A percentile compares a stretch with the other conserved stretches of the same genome.
phyloP scores from a whole-genome alignment of 2,329 filamentous ascomycete genomes.

The Colletotrichum magnum region DNA sequence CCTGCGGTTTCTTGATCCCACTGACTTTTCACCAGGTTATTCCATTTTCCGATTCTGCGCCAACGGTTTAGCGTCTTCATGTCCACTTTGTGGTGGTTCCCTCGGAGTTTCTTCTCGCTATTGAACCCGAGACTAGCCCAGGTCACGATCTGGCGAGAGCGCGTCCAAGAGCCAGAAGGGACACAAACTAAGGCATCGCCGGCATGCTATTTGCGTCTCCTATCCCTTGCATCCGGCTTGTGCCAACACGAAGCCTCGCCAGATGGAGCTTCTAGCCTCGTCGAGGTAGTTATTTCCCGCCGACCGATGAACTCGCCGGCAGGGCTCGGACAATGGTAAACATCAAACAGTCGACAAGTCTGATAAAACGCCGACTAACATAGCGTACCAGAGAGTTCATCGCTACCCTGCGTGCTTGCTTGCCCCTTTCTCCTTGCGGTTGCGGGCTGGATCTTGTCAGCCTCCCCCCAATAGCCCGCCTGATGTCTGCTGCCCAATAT shows the following conservation, averaged over 20 bases:
- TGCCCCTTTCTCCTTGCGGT: slow-evolving; percentile 30
- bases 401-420: slow-evolving; percentile 21
- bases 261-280: slow-evolving; percentile 4
- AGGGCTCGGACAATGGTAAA: slow-evolving; percentile 36
- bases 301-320: slow-evolving; percentile 15
- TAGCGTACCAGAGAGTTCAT: slow-evolving; percentile 34
- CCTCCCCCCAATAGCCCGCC: slow-evolving; percentile 33
- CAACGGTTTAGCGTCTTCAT: slow-evolving; percentile 3
- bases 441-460: slow-evolving; percentile 37
- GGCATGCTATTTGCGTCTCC: slow-evolving; percentile 19
- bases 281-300: slow-evolving; percentile 25
- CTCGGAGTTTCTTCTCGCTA: slow-evolving; percentile 15
- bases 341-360: slow-evolving; percentile 44
- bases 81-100: slow-evolving; percentile 3
- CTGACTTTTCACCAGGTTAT: slow-evolving; percentile 15
- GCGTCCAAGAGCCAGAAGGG: slow-evolving; percentile 8
- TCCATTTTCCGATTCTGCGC: slow-evolving; percentile 9
- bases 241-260: slow-evolving; percentile 7
- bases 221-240: not conserved
- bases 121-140: slow-evolving; percentile 16
- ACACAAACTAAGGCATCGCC: slow-evolving; percentile 4
- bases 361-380: slow-evolving; percentile 37
- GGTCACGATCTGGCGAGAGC: slow-evolving; percentile 19
- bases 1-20: slow-evolving; percentile 15
- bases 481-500: slow-evolving; percentile 25